Evolutionary conservation across 2,329 filamentous ascomycete species (phyloP).

Genomic region (Ophiostoma tasmaniense): DNA sequence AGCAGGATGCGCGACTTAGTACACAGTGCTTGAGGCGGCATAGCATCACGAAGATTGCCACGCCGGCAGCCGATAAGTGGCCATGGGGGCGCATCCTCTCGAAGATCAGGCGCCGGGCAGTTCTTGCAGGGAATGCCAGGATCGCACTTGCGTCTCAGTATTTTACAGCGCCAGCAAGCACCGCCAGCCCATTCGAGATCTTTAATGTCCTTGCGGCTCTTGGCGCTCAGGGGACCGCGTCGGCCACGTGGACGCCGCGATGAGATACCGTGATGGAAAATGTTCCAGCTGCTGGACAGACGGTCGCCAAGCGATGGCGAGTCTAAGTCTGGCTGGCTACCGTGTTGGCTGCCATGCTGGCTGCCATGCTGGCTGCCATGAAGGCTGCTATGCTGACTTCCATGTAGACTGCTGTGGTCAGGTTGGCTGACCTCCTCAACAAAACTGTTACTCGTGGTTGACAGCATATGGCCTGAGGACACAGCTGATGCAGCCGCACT

Average conservation of each 20-base stretch:
- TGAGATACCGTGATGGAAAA: conserved; percentile 21
- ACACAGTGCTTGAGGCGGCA: conserved; percentile 24
- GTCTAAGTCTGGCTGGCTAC: conserved; percentile 7
- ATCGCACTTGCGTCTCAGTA: conserved; percentile 26
- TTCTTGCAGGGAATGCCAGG: conserved; percentile 25
- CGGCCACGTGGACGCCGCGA: conserved; percentile 25
- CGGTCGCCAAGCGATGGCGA: conserved; percentile 20
- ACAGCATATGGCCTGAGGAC: neutral
- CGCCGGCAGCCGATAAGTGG: conserved; percentile 27
- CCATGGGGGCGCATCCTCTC: conserved; percentile 27
- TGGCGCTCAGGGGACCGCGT: conserved; percentile 25
- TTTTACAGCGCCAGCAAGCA: conserved; percentile 28
- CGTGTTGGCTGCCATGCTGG: neutral
- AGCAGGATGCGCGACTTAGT: conserved; percentile 20
- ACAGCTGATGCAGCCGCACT: conserved; percentile 11
- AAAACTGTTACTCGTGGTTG: neutral
- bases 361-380: neutral
- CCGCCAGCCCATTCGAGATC: conserved; percentile 25
- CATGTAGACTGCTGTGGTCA: conserved; percentile 1
- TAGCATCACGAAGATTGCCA: conserved; percentile 24
- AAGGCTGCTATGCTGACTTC: neutral
- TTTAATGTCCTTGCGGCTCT: conserved; percentile 26
- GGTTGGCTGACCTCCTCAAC: conserved; percentile 7
- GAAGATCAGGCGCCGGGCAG: conserved; percentile 26
- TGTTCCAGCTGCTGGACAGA: conserved; percentile 21